These are phyloP conservation scores for Beverwykella pulmonaria DNA, from an alignment of 495 filamentous ascomycete species.

Conservation along the genomic window DNA sequence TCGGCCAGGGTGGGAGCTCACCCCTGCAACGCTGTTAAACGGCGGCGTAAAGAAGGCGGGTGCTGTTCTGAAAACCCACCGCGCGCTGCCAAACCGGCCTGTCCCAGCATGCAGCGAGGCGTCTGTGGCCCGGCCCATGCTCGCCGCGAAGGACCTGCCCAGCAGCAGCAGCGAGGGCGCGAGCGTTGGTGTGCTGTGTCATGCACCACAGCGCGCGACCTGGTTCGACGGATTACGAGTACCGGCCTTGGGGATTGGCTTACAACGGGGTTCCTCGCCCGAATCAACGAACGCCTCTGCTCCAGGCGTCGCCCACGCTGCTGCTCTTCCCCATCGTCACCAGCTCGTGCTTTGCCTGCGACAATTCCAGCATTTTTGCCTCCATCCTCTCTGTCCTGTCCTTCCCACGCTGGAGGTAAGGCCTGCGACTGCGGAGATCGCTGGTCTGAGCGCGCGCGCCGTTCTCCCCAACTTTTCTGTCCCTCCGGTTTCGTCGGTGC, in stretches of 20 bases:
- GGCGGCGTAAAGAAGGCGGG: not conserved
- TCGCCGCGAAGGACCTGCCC: conserved; percentile 6
- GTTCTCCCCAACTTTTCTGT: conserved; percentile 31
- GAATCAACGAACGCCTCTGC: conserved; percentile 25
- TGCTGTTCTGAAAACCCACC: conserved; percentile 24
- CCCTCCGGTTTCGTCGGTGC: conserved; percentile 18
- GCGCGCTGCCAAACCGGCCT: conserved; percentile 26
- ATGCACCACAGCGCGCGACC: conserved; percentile 31
- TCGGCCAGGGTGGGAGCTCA: not conserved
- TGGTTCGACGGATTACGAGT: conserved; percentile 38
- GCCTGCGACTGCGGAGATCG: conserved; percentile 19
- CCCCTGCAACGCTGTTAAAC: not conserved
- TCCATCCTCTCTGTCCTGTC: conserved; percentile 1
- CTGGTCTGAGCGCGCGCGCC: conserved; percentile 26
- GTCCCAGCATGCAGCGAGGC: conserved; percentile 21
- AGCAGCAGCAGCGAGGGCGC: too few species aligned
- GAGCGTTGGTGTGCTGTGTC: conserved; percentile 38
- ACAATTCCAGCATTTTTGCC: too few species aligned
- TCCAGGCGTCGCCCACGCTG: conserved; percentile 14
- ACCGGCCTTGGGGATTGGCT: conserved; percentile 37
- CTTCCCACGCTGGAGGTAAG: not conserved
- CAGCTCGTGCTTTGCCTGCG: not conserved
- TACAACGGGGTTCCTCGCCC: conserved; percentile 30
- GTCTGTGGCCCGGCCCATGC: not conserved
- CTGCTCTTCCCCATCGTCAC: conserved; percentile 12